Conservation (phyloP, 176 grass and related monocot species). For the Zea luxurians region DNA sequence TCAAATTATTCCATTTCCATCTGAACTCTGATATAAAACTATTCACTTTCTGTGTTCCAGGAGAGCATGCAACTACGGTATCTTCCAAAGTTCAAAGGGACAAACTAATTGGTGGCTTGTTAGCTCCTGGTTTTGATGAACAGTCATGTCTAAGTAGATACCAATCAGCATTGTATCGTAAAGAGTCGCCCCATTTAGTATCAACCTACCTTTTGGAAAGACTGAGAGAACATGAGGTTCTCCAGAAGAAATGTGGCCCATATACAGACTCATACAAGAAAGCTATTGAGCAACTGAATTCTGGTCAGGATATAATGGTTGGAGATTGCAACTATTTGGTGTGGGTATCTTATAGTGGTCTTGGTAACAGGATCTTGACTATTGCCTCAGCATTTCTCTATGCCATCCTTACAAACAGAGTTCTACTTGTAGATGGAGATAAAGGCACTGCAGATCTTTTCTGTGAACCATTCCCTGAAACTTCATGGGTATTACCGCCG, state of each 20-base stretch:
- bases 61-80: constrained; percentile 1
- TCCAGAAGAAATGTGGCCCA: constrained; percentile 68
- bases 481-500: constrained; percentile 57
- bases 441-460: constrained; percentile 52
- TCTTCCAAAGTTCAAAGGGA: constrained; percentile 37
- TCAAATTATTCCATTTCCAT: neutral
- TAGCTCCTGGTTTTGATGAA: constrained; percentile 58
- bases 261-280: constrained; percentile 53
- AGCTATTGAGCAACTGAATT: constrained; percentile 53
- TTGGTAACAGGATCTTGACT: constrained; percentile 64
- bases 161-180: constrained; percentile 56
- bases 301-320: constrained; percentile 32
- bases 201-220: constrained; percentile 62
- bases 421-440: constrained; percentile 52
- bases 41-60: constrained; percentile 10
- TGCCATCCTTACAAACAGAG: constrained; percentile 64
- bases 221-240: constrained; percentile 61
- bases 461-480: constrained; percentile 75
- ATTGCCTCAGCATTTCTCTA: constrained; percentile 64
- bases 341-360: constrained; percentile 65
- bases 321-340: constrained; percentile 61
- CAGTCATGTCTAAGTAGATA: constrained; percentile 63
- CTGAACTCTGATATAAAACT: neutral
- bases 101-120: constrained; percentile 53
- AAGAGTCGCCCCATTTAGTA: constrained; percentile 41